phyloP scores from a whole-genome alignment of 2,329 filamentous ascomycete species.

The Epichloe amarillans region DNA sequence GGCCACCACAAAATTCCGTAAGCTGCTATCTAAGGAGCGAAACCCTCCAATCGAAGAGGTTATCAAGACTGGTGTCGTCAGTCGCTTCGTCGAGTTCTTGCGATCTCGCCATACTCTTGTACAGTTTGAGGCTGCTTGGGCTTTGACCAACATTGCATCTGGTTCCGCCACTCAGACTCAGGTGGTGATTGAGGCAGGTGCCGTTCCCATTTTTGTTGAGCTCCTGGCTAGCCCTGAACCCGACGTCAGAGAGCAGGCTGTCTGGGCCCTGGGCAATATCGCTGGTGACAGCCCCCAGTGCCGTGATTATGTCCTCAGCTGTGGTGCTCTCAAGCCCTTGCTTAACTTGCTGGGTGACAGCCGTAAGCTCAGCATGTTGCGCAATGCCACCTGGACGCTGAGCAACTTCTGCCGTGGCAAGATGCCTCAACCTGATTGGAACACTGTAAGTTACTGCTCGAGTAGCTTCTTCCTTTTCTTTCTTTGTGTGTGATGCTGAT shows the following conservation, averaged over 20 bases:
- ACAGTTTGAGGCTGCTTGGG: constrained; percentile 98
- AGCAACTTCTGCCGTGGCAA: constrained; percentile 99
- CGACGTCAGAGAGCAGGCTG: constrained; percentile 94
- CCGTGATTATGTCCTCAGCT: constrained; percentile 88
- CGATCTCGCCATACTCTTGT: constrained; percentile 95
- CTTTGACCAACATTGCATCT: constrained; percentile 96
- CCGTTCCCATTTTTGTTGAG: constrained; percentile 97
- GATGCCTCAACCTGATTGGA: constrained; percentile 97
- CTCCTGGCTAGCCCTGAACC: constrained; percentile 90
- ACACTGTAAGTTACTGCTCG: constrained; percentile 50
- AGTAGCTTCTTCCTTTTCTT: not conserved
- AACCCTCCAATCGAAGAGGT: constrained; percentile 98
- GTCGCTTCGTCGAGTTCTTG: constrained; percentile 95
- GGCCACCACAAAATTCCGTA: constrained; percentile 96
- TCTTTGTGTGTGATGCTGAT: not conserved
- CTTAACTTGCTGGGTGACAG: constrained; percentile 86
- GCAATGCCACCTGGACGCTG: constrained; percentile 96
- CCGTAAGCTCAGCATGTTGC: constrained; percentile 97
- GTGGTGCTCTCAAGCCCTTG: constrained; percentile 81
- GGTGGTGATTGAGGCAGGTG: constrained; percentile 95
- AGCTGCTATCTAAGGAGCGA: constrained; percentile 94
- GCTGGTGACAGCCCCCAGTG: constrained; percentile 94
- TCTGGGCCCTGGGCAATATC: constrained; percentile 98
- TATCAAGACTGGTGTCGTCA: constrained; percentile 96
- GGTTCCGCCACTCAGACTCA: constrained; percentile 95